Conservation (phyloP, 1,284 basidiomycete species). For the Cryptococcus sp. region DNA sequence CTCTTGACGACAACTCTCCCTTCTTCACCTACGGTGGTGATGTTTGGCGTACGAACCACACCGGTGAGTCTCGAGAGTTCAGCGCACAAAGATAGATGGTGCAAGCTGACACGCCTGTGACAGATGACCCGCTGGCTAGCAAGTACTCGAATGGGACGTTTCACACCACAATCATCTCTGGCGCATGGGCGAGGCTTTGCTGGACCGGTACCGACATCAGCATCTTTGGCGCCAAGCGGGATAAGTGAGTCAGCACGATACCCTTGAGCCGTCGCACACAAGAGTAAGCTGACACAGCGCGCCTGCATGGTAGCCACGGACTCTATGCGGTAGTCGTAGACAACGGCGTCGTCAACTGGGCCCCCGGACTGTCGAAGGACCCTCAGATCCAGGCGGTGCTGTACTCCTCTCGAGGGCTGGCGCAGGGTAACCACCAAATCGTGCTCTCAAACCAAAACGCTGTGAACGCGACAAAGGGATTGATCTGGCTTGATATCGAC, state of each 20-base stretch:
- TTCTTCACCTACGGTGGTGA: constrained; percentile 13
- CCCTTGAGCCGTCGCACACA: too few relatives aligned
- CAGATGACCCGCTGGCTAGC: constrained; percentile 8
- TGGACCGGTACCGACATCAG: constrained; percentile 17
- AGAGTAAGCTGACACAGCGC: too few relatives aligned
- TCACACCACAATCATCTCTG: constrained; percentile 7
- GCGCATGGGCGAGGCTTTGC: constrained; percentile 11
- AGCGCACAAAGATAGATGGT: neutral
- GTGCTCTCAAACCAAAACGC: constrained; percentile 11
- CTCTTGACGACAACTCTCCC: constrained; percentile 13
- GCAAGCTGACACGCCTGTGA: neutral
- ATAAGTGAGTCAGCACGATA: constrained; percentile 10
- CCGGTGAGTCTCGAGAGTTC: constrained; percentile 2
- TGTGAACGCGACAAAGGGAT: constrained; percentile 3
- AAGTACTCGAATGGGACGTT: constrained; percentile 14
- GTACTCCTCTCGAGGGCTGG: constrained; percentile 4
- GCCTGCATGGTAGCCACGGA: constrained; percentile 10
- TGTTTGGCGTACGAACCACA: constrained; percentile 16
- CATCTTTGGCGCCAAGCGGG: constrained; percentile 15
- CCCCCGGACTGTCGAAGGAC: constrained; percentile 3
- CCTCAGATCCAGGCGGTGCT: constrained; percentile 10
- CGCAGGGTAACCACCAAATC: constrained; percentile 14
- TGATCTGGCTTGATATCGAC: constrained; percentile 18
- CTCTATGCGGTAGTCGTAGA: constrained; percentile 14
- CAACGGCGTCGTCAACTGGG: constrained; percentile 11